A percentile compares a stretch with the other conserved stretches of the same genome.
Evolutionary conservation across 805 yeast genomes (phyloP).

Genomic region (Yamadazyma sp.): DNA sequence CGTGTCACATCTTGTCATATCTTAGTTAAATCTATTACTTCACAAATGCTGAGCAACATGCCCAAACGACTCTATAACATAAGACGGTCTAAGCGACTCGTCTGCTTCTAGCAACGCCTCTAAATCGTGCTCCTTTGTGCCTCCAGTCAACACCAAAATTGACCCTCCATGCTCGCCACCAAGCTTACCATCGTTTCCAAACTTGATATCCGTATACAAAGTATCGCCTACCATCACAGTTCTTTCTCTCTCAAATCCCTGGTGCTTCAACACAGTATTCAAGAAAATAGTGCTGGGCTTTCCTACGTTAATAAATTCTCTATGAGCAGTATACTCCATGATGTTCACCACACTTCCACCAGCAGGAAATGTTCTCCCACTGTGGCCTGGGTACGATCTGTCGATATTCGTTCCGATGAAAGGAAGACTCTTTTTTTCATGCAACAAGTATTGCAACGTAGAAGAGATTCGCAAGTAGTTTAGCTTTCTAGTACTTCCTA

Average conservation of each 20-base stretch:
- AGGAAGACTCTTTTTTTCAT: constrained; percentile 30
- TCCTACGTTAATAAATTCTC: constrained; percentile 37
- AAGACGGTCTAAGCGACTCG: constrained; percentile 26
- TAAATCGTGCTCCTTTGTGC: constrained; percentile 29
- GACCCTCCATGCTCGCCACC: constrained; percentile 31
- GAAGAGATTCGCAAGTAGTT: constrained; percentile 37
- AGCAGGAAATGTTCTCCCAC: constrained; percentile 38
- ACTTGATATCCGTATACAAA: constrained; percentile 42
- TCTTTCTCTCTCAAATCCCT: constrained; percentile 25
- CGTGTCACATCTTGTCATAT: too few species aligned
- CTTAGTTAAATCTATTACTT: too few species aligned
- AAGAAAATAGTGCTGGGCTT: constrained; percentile 36
- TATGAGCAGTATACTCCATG: constrained; percentile 35
- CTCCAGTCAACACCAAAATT: constrained; percentile 38
- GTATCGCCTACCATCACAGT: constrained; percentile 45
- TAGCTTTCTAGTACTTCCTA: constrained; percentile 37
- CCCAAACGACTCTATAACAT: constrained; percentile 33
- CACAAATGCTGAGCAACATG: constrained; percentile 16
- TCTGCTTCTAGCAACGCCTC: constrained; percentile 9
- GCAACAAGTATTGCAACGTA: constrained; percentile 38
- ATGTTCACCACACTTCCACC: constrained; percentile 41
- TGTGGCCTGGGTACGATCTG: constrained; percentile 39
- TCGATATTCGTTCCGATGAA: constrained; percentile 46
- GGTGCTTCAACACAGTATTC: constrained; percentile 27
- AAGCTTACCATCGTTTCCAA: constrained; percentile 40